These are phyloP conservation scores for Teunomyces funiuensis DNA, from an alignment of 805 yeast species.

Conservation along the genomic window DNA sequence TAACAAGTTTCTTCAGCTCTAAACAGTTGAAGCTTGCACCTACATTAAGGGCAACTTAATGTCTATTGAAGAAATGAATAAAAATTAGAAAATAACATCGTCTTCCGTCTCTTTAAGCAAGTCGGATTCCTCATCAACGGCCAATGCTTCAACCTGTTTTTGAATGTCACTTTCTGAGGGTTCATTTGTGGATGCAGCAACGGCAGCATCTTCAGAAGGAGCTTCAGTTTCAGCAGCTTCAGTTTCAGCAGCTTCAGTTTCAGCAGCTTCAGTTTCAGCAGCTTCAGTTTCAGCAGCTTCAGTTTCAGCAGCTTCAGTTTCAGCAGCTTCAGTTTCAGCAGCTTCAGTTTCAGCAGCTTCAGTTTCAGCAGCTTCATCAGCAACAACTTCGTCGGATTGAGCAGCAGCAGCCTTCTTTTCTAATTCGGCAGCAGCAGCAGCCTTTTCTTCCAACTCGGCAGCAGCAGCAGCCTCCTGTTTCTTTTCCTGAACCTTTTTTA, in stretches of 20 bases:
- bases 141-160: slow-evolving; percentile 30
- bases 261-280: slow-evolving; percentile 17
- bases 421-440: slow-evolving; percentile 12
- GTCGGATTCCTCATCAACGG: slow-evolving; percentile 20
- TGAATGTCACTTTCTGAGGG: slow-evolving; percentile 23
- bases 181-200: background rate
- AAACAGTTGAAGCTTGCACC: too few species aligned
- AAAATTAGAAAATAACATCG: slow-evolving; percentile 40
- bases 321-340: slow-evolving; percentile 20
- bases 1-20: background rate
- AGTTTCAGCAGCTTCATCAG: slow-evolving; percentile 10
- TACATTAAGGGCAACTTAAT: too few species aligned
- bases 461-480: slow-evolving; percentile 77
- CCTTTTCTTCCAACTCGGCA: slow-evolving; percentile 53
- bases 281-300: slow-evolving; percentile 22
- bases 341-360: slow-evolving; percentile 11
- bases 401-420: slow-evolving; percentile 25
- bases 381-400: slow-evolving; percentile 17
- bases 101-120: slow-evolving; percentile 44
- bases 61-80: slow-evolving; percentile 7
- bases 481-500: slow-evolving; percentile 95
- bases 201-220: background rate
- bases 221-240: slow-evolving; percentile 1
- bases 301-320: too few species aligned
- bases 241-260: slow-evolving; percentile 8